Evolutionary conservation across 2,329 filamentous ascomycete genomes (phyloP), one percentile per base, ranked within the genome.

Genomic region (Pseudogymnoascus sp.): DNA sequence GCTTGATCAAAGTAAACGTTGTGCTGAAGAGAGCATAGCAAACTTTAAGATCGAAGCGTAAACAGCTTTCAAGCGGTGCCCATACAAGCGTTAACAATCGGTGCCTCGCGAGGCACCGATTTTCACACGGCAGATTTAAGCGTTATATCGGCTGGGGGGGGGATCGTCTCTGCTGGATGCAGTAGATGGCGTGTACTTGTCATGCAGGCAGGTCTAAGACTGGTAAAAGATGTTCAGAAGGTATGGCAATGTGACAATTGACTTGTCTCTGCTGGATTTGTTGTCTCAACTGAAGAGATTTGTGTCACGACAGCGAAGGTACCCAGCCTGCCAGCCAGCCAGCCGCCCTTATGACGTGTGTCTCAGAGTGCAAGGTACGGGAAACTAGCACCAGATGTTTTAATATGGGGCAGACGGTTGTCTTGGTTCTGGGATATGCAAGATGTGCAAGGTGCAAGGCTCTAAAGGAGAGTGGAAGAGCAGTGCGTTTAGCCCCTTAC

Each of bases 61-160:
- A 54, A 54, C 14, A 16, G 32, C 14, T 18, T 37, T 54, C 28
- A 32, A 54, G 43, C 30, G 43, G 43, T 54, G 43, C 43, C 43
- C 43, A 54, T 54, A 54, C 43, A 54, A 54, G 43, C 25, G 43
- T 54, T 18, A 54, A 54, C 43, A 54, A 54, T 54, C 43, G 43
- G 43, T 54, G 43, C 43, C 43, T 54, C 43, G n/a, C 43, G 43
- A 54, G 43, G 43, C 43, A 54, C 25, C 43, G 43, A 54, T 32
- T 54, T 54, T 54, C 43, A 54, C 43, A 54, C 43, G n/a, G 43
- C 25, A 30, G 43, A 54, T 54, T 12, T 54, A 54, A 54, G 43
- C 43, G 43, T 54, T 54, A 54, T 54, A 54, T 18, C n/a, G 25
- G 43, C 5, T 2, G 39, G 41, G 25, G 43, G 25, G 43, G 43